Base-by-base conservation (phyloP, 1,284 basidiomycete species). In the Termitomyces sp. region DNA sequence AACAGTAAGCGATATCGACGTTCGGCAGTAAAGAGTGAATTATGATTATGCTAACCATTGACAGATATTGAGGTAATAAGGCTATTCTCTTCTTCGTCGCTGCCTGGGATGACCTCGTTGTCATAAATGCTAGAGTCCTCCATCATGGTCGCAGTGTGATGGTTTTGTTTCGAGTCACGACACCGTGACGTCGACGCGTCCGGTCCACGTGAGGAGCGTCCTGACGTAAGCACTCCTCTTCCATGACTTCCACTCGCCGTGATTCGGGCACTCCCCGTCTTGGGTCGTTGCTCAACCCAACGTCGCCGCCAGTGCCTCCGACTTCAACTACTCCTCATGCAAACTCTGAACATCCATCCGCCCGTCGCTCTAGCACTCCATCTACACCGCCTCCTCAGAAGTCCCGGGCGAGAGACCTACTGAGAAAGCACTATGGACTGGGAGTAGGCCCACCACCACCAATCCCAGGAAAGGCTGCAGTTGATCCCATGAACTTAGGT, bases 401-500 rank as follows among this genome's bases (percentile, higher is more conserved):
- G 66, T 76, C 79, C n/a, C 77, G 84, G n/a, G 90, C 90, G 13
- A 75, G 86, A 59, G 88, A 92, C 66, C 65, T 92, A 50, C 65
- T 93, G 53, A 76, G 91, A 64, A 90, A 90, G 62, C 90, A 93
- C 64, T 93, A 93, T 76, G 89, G 90, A 4, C 68, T 93, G 21
- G 86, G 84, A 33, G 72, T 90, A 31, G 84, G 85, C 0, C 82
- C 83, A 33, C 88, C 88, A 21, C 76, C 80, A 15, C 78, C 86
- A 17, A 62, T 78, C 4, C 75, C 77, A 31, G 81, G 75, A 41
- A 78, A 75, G 42, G 72, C 67, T 46, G 66, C 65, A 43, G 75
- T 75, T 54, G 88, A 92, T 67, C 86, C 89, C n/a, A 88, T 90
- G 86, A 86, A 90, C 63, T 72, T 92, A 52, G 90, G 90, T 84